Percentiles rank a stretch among this genome's conserved stretches.
These are phyloP conservation scores for Cephalotrichum gorgonifer DNA, from an alignment of 2,329 filamentous ascomycete species.

Conservation along the genomic window DNA sequence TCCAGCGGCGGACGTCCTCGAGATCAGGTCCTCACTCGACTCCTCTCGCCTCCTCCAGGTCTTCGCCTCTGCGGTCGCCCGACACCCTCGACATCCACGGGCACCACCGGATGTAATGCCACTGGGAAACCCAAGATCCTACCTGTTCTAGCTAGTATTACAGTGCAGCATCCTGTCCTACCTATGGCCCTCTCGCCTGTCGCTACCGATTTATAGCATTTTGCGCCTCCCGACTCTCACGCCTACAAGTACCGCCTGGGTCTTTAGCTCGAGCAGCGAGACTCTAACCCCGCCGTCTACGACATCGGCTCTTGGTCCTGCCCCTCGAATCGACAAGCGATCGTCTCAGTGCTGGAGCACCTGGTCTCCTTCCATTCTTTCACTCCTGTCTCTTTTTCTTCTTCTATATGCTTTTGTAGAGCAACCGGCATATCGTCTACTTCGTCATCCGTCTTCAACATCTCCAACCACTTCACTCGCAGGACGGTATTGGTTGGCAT, in stretches of 20 bases:
- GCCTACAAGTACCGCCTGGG: not conserved
- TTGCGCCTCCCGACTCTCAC: not conserved
- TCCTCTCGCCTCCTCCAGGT: slow-evolving; percentile 13
- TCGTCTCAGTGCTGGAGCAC: slow-evolving; percentile 6
- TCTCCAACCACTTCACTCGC: slow-evolving; percentile 4
- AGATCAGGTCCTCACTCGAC: too few species aligned
- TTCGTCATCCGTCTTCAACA: not conserved
- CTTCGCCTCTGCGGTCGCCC: slow-evolving; percentile 33
- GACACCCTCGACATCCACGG: slow-evolving; percentile 32
- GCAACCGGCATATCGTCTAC: not conserved
- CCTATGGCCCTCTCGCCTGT: slow-evolving; percentile 25
- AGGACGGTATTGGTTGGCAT: slow-evolving; percentile 5
- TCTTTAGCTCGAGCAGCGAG: not conserved
- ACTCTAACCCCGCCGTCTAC: not conserved
- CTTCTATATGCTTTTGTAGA: not conserved
- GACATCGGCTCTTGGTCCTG: not conserved
- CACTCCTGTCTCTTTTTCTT: not conserved
- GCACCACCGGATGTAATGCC: slow-evolving; percentile 38
- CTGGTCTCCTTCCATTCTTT: slow-evolving; percentile 13
- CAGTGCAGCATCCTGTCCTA: slow-evolving; percentile 42
- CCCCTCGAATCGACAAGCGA: not conserved
- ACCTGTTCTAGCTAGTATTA: slow-evolving; percentile 33
- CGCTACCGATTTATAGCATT: slow-evolving; percentile 10
- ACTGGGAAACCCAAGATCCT: slow-evolving; percentile 33
- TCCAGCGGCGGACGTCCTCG: slow-evolving; percentile 18